Evolutionary conservation across 2,329 filamentous ascomycete species (phyloP), one percentile per base, ranked within the genome.

Genomic region (Madurella fahalii): DNA sequence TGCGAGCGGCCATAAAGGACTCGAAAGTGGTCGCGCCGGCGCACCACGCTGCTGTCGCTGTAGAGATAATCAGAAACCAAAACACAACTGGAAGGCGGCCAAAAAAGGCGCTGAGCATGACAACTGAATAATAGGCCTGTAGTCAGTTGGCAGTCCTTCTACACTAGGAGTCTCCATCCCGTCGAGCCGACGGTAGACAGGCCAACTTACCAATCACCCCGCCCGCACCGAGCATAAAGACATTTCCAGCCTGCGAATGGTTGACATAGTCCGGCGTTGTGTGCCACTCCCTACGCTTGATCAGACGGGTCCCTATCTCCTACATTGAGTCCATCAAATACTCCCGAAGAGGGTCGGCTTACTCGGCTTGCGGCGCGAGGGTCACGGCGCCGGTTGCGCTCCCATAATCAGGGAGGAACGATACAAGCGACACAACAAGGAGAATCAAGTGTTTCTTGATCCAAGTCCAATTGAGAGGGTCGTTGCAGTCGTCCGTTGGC

Each of bases 391-490:
- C 75, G 0, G 71, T 74, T 2, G 72, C 75, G 18, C 72, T 74
- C 15, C 75, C 76, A 64, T 75, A 81, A 57, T 81, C 77, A 2
- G 74, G 74, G 37, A 78, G 65, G 47, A 78, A 74, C 1, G 77
- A 74, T 1, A 71, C 70, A 16, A 73, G 66, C 12, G 74, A 71
- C 2, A 81, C 67, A n/a, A 78, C 70, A n/a, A 74, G 67, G 1
- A 82, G 66, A 31, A 78, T 72, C 15, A 73, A 40, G 53, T 77
- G 73, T 62, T 83, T 83, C 68, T 74, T 76, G 49, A 63, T 54
- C 52, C 70, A 68, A 30, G 66, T 69, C 80, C 79, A 83, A 62
- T 82, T 82, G 40, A 82, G 65, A 0, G 79, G 79, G 58, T 82
- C 79, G 41, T 76, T 67, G 1, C 74, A 72, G 49, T 79, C 74